Evolutionary conservation across 176 grass and related monocot genomes (phyloP), one percentile per base, ranked within the genome.

Genomic region (Cocos nucifera): DNA sequence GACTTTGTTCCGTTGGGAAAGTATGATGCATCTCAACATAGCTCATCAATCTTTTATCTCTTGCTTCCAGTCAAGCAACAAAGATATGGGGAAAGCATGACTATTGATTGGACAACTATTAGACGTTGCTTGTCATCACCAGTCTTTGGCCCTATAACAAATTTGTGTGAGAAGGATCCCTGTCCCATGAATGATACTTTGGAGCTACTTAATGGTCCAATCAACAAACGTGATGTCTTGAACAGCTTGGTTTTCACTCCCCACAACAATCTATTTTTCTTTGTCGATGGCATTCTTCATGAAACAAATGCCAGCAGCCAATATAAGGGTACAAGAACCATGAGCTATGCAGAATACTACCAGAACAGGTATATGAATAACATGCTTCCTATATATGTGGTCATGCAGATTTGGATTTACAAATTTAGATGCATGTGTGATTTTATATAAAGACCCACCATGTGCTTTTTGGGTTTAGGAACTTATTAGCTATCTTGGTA

Each of bases 231-330:
- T 53, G 83, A 96, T 82, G 72, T 96, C 16, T 53, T 90, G 44
- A 83, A 83, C 74, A 90, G 91, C 83, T 84, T 96, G 57, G 62
- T 96, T 55, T 96, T 82, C 64, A 69, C 78, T 63, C 91, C 86
- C 3, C 86, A 96, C 69, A 87, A 72, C 28, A 58, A 81, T 0
- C 68, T 49, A 14, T 96, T 87, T 73, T 90, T 87, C 66, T 90
- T 96, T 23, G 59, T 96, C 70, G 86, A 82, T 59, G 39, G 0
- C 29, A 82, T 96, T 80, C 64, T 77, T 30, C 20, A 85, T 61
- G 75, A 73, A 73, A 62, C 56, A 71, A 84, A 87, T 90, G 83
- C 72, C 54, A 72, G 51, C 61, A 87, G 83, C 53, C 53, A 57
- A 50, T 44, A 69, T 71, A 64, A n/a, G 2, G 62, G 49, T 29